Base-by-base conservation (phyloP, 192 early-diverging fungal species). In the Rhizophlyctis rosea region DNA sequence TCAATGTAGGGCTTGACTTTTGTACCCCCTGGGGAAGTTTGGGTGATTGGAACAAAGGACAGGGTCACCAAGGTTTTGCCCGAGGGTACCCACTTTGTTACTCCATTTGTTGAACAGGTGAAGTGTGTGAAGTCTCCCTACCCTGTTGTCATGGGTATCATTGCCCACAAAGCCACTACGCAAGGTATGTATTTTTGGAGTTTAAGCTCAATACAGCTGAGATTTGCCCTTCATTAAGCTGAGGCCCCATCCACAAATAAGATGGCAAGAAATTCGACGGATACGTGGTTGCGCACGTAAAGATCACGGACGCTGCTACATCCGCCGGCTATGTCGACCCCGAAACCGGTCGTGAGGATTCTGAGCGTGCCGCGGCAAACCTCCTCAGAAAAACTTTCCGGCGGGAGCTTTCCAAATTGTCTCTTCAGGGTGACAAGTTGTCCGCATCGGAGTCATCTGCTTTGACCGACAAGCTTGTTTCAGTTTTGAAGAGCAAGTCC, bases 341-440 rank as follows among this genome's bases (percentile, higher is more conserved):
- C 34, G 73, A 81, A 57, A 78, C 66, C 61, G 77, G 77, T 74
- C 61, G 66, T 54, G 52, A 48, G 51, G 80, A 81, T 68, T 78
- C 76, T 69, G 80, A 81, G 68, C 73, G 76, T 35, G 72, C 76
- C 25, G 76, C 76, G 56, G 80, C 80, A 54, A 78, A 76, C 65
- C 50, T 70, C 32, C 67, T 77, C 27, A 69, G 70, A 36, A 59
- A 64, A 47, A 66, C 67, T 32, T 62, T 81, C 34, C 69, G 57
- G 25, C 65, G 68, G 29, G 76, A 76, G 51, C 54, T 78, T 34
- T 61, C 76, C 66, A 72, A 50, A 59, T 16, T 72, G 32, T 34
- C 47, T 13, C 67, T 74, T 35, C 61, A 57, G 23, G 56, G 27
- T 32, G 51, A 60, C 29, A 56, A 66, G 61, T 31, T 61, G 39